phyloP scores from a whole-genome alignment of 2,329 filamentous ascomycete genomes.

The Penicillium occitanis region DNA sequence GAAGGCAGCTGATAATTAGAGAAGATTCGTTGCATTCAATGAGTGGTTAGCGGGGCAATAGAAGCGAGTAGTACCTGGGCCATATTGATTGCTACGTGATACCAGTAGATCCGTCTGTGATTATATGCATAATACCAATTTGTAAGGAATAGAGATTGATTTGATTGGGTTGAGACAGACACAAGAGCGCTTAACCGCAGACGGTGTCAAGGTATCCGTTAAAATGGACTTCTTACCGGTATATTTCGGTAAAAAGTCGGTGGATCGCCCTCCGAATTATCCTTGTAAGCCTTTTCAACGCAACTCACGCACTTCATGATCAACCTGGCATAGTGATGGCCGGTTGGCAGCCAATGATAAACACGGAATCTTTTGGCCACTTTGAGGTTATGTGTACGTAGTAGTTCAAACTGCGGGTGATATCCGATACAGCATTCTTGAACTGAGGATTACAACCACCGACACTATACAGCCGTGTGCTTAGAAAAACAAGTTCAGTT shows the following conservation, averaged over 20 bases:
- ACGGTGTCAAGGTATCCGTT: neutral
- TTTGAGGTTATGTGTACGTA: neutral
- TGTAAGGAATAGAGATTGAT: neutral
- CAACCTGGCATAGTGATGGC: neutral
- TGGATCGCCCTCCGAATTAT: neutral
- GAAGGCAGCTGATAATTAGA: neutral
- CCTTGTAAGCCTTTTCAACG: constrained; percentile 3
- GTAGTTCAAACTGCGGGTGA: neutral
- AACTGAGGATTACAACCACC: neutral
- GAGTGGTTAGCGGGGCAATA: neutral
- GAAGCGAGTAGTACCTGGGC: neutral
- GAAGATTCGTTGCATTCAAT: neutral
- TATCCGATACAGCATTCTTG: neutral
- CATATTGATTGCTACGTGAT: neutral
- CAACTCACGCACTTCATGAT: neutral
- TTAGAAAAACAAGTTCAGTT: neutral
- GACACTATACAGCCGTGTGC: neutral
- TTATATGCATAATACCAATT: neutral
- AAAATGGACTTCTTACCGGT: neutral
- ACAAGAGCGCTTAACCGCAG: neutral
- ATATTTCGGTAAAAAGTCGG: constrained; percentile 1
- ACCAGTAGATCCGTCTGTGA: constrained; percentile 4
- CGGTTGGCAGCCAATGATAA: neutral
- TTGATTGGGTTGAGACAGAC: neutral
- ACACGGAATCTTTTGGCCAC: neutral